Conservation (phyloP, 2,329 filamentous ascomycete species). For the Paecilomyces sp. region DNA sequence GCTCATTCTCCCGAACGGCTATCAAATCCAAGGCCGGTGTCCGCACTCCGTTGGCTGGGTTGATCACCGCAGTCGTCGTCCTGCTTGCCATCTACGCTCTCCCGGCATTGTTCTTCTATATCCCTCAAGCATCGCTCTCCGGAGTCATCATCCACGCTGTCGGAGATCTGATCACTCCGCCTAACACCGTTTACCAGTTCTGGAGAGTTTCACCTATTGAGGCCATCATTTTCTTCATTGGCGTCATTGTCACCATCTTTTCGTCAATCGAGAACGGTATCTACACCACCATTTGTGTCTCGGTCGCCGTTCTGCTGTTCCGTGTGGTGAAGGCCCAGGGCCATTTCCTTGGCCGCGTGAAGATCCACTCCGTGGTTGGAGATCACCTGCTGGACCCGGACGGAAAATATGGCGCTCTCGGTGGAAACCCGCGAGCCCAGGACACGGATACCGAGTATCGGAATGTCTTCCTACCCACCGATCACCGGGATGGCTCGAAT, state of each 20-base stretch:
- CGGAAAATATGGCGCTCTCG: conserved; percentile 51
- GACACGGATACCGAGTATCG: conserved; percentile 50
- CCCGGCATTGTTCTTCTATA: conserved; percentile 87
- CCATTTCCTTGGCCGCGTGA: conserved; percentile 73
- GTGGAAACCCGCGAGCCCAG: conserved; percentile 22
- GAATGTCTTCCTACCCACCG: conserved; percentile 79
- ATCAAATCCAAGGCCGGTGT: conserved; percentile 98
- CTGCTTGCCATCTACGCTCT: conserved; percentile 85
- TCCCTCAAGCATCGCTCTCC: conserved; percentile 70
- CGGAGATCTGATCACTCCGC: conserved; percentile 82
- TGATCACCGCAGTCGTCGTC: conserved; percentile 80
- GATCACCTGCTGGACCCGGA: conserved; percentile 65
- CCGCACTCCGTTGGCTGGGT: conserved; percentile 79
- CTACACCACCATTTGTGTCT: conserved; percentile 75
- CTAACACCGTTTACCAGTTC: conserved; percentile 88
- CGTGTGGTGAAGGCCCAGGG: conserved; percentile 77
- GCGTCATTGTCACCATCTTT: conserved; percentile 86
- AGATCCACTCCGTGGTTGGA: conserved; percentile 75
- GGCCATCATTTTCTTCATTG: conserved; percentile 85
- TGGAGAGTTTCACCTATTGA: conserved; percentile 90
- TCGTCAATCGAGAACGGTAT: conserved; percentile 84
- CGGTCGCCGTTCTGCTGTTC: conserved; percentile 71
- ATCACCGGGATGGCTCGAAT: conserved; percentile 85
- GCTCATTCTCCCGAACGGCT: conserved; percentile 91
- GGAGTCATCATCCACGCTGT: conserved; percentile 96